Evolutionary conservation across 2,329 filamentous ascomycete species (phyloP).

Genomic region (Xenoacremonium recifei): DNA sequence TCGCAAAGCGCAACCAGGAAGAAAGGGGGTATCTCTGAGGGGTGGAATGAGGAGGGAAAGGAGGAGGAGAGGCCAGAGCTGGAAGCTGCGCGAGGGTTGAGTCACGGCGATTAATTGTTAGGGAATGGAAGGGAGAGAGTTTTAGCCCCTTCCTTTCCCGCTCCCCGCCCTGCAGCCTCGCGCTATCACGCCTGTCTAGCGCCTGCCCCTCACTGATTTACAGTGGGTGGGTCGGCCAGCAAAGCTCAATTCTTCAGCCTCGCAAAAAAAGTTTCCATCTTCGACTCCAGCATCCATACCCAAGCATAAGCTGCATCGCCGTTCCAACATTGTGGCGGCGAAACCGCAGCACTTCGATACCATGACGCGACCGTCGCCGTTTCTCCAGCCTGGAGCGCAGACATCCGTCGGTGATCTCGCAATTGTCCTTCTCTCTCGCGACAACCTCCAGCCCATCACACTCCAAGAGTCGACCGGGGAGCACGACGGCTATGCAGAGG

Average conservation of each 20-base stretch:
- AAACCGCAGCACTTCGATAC: constrained; percentile 4
- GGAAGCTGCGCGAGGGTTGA: constrained; percentile 13
- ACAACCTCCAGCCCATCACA: constrained; percentile 76
- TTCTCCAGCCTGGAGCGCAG: constrained; percentile 66
- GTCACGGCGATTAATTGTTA: constrained; percentile 7
- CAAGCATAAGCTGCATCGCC: not conserved
- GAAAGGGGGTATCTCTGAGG: constrained; percentile 13
- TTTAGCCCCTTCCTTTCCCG: not conserved
- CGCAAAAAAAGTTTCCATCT: constrained; percentile 13
- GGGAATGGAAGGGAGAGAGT: too few species aligned
- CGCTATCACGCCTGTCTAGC: constrained; percentile 14
- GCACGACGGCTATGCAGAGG: constrained; percentile 71
- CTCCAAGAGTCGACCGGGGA: constrained; percentile 61
- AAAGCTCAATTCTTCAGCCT: constrained; percentile 19
- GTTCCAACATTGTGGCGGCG: not conserved
- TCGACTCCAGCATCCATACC: too few species aligned
- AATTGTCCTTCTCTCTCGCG: constrained; percentile 84
- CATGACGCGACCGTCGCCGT: constrained; percentile 63
- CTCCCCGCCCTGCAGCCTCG: constrained; percentile 13
- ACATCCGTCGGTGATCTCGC: constrained; percentile 69
- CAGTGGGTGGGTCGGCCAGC: constrained; percentile 13
- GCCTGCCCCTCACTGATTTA: constrained; percentile 20
- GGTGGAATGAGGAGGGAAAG: too few species aligned
- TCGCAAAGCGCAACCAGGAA: constrained; percentile 7
- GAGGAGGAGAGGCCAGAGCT: constrained; percentile 12